phyloP scores from a whole-genome alignment of 306 rosid species.

The Amphicarpaea edgeworthii region DNA sequence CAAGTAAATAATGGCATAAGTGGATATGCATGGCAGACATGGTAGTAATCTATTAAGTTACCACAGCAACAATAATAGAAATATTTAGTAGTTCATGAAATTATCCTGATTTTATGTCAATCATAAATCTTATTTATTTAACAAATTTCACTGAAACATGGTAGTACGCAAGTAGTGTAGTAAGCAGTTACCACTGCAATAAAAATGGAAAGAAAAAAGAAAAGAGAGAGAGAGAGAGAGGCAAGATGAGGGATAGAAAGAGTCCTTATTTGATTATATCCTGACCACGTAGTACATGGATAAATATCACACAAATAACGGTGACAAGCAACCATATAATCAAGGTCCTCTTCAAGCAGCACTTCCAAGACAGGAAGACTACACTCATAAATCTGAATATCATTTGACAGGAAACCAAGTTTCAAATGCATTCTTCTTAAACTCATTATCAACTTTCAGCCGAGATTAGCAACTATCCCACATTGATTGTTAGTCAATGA shows the following conservation, averaged over 20 bases:
- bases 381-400: background rate
- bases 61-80: slow-evolving; percentile 2
- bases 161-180: background rate
- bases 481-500: background rate
- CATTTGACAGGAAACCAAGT: background rate
- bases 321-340: slow-evolving; percentile 2
- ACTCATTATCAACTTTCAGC: background rate
- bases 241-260: background rate
- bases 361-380: background rate
- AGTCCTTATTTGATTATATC: background rate
- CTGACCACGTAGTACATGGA: background rate
- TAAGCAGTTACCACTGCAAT: background rate
- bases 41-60: background rate
- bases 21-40: background rate
- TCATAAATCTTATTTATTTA: background rate
- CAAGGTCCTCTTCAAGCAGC: background rate
- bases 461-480: background rate
- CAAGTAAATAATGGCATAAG: background rate
- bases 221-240: background rate
- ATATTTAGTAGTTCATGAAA: background rate
- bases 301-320: background rate
- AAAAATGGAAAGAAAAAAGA: background rate
- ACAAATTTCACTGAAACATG: background rate
- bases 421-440: background rate
- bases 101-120: slow-evolving; percentile 10